Conservation (phyloP, 2,329 filamentous ascomycete genomes). For the Fusarium algeriense region DNA sequence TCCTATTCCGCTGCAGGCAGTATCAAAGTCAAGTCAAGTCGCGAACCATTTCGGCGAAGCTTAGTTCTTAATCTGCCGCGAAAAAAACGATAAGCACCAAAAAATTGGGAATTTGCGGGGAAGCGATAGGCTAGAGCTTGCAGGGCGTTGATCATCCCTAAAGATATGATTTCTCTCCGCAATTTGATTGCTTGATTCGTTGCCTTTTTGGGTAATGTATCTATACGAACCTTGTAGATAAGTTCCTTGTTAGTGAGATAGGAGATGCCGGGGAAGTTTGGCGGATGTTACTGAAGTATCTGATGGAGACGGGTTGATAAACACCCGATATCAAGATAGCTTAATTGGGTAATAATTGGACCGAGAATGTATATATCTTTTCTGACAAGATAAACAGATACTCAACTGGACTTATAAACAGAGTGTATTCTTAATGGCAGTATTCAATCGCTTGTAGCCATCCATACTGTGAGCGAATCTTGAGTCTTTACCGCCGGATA, state of each 20-base stretch:
- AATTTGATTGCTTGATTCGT: conserved; percentile 16
- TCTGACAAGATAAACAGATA: neutral
- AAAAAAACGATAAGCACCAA: conserved; percentile 18
- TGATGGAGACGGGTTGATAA: neutral
- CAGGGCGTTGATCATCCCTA: conserved; percentile 6
- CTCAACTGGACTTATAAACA: neutral
- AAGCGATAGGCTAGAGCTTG: conserved; percentile 13
- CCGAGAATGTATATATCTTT: neutral
- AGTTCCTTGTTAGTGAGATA: conserved; percentile 10
- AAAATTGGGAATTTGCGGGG: conserved; percentile 19
- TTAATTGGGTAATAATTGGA: neutral
- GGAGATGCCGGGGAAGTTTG: neutral
- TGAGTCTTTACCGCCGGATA: neutral
- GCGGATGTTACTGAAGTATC: conserved; percentile 6
- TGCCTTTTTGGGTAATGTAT: conserved; percentile 22
- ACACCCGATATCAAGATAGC: neutral
- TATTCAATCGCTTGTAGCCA: no score
- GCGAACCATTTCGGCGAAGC: conserved; percentile 8
- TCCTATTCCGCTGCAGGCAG: conserved; percentile 1
- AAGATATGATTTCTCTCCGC: conserved; percentile 1
- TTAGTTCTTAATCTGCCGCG: conserved; percentile 7
- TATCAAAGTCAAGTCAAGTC: neutral
- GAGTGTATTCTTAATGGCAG: no score
- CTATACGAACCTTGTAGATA: conserved; percentile 21
- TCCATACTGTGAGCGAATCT: neutral